phyloP scores from a whole-genome alignment of 352 stramenopile genomes.

The Pythium oligandrum region DNA sequence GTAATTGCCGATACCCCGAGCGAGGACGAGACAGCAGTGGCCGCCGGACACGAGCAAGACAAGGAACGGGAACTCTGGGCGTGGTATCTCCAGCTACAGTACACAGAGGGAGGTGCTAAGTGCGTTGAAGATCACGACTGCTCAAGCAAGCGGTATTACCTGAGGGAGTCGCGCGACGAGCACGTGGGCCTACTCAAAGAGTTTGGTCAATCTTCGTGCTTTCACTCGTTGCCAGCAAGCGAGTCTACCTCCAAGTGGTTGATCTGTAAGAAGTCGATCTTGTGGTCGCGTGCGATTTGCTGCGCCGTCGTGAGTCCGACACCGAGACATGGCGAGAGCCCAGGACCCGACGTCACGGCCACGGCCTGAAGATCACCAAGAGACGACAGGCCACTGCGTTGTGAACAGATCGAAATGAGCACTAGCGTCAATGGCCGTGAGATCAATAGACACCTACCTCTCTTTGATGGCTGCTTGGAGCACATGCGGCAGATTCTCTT shows the following conservation, averaged over 20 bases:
- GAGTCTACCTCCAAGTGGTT: constrained; percentile 94
- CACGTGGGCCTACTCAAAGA: constrained; percentile 75
- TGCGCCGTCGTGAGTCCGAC: constrained; percentile 86
- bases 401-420: neutral
- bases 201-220: no score
- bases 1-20: constrained; percentile 89
- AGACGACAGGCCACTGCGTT: constrained; percentile 49
- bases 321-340: constrained; percentile 96
- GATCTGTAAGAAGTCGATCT: constrained; percentile 93
- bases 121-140: neutral
- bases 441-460: constrained; percentile 37
- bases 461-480: constrained; percentile 87
- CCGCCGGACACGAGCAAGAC: constrained; percentile 97
- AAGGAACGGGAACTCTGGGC: constrained; percentile 94
- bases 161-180: constrained; percentile 90
- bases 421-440: neutral
- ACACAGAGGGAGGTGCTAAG: neutral
- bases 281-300: constrained; percentile 81
- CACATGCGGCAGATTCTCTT: constrained; percentile 94
- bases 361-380: constrained; percentile 91
- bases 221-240: no score
- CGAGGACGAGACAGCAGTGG: constrained; percentile 97
- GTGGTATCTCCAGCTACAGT: constrained; percentile 25
- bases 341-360: constrained; percentile 94
- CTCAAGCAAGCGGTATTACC: constrained; percentile 13